These are phyloP conservation scores for Chloris gayana DNA, from an alignment of 176 grass and related monocot genomes.

Conservation along the genomic window DNA sequence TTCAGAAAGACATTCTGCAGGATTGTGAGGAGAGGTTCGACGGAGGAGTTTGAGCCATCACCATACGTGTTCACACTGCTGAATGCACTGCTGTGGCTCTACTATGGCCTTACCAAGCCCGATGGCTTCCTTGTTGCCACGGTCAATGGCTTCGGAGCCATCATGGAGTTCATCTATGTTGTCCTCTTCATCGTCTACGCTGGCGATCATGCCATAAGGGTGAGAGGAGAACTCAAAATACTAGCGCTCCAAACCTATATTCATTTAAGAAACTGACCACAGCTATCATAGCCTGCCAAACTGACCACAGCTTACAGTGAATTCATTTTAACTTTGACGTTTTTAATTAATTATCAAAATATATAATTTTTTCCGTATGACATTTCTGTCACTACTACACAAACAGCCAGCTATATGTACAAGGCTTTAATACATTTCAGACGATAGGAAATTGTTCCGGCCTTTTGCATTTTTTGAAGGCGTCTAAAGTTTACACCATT, in stretches of 20 bases:
- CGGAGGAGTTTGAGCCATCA: slow-evolving; percentile 58
- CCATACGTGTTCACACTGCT: slow-evolving; percentile 61
- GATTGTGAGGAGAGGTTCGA: slow-evolving; percentile 48
- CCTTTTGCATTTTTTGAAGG: no score
- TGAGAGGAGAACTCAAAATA: neutral
- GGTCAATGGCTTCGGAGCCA: slow-evolving; percentile 52
- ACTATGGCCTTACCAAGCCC: slow-evolving; percentile 78
- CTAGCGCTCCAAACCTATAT: neutral
- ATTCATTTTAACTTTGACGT: neutral
- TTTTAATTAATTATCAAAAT: no score
- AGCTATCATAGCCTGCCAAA: neutral
- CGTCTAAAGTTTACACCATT: no score
- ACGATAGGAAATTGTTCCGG: no score
- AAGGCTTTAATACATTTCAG: no score
- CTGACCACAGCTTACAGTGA: neutral
- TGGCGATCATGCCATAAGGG: slow-evolving; percentile 44
- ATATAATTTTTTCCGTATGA: no score
- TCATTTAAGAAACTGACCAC: neutral
- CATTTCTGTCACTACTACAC: no score
- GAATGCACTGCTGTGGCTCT: slow-evolving; percentile 60
- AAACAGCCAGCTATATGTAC: no score
- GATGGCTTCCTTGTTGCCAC: slow-evolving; percentile 64
- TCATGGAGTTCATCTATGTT: slow-evolving; percentile 64
- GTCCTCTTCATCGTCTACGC: slow-evolving; percentile 57
- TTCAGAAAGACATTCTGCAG: slow-evolving; percentile 65